Percentiles rank a stretch among this genome's conserved stretches.
These are phyloP conservation scores for Solanum ahanhuiri DNA, from an alignment of 257 asterid species.

Conservation along the genomic window DNA sequence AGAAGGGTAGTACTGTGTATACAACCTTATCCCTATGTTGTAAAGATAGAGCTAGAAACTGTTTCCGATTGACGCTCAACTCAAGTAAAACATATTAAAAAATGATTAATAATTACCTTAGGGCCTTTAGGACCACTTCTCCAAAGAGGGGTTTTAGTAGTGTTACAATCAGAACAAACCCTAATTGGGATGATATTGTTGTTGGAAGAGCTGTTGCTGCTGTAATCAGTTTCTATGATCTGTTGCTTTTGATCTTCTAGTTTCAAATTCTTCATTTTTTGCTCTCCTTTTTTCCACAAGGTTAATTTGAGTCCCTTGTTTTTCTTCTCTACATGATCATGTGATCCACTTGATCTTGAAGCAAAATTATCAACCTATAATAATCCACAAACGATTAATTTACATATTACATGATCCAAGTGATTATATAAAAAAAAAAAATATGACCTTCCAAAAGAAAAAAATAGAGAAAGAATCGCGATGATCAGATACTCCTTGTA, in stretches of 20 bases:
- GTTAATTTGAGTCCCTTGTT: slow-evolving; percentile 28
- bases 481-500: background rate
- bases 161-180: slow-evolving; percentile 94
- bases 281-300: slow-evolving; percentile 42
- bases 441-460: background rate
- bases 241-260: slow-evolving; percentile 20
- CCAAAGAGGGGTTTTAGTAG: slow-evolving; percentile 98
- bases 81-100: background rate
- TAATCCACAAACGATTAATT: background rate
- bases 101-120: slow-evolving; percentile 35
- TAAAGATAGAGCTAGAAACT: background rate
- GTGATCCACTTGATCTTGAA: slow-evolving; percentile 22
- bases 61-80: accelerated
- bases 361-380: slow-evolving; percentile 3
- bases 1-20: background rate
- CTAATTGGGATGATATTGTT: slow-evolving; percentile 53
- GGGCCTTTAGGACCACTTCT: slow-evolving; percentile 99
- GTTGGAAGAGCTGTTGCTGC: slow-evolving; percentile 50
- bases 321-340: slow-evolving; percentile 25
- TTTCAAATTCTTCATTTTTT: slow-evolving; percentile 32
- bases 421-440: background rate
- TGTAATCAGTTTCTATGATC: slow-evolving; percentile 29
- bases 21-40: background rate
- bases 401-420: background rate
- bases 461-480: background rate